Evolutionary conservation across 129 eudicot genomes (phyloP).

Genomic region (Flaveria brownii): DNA sequence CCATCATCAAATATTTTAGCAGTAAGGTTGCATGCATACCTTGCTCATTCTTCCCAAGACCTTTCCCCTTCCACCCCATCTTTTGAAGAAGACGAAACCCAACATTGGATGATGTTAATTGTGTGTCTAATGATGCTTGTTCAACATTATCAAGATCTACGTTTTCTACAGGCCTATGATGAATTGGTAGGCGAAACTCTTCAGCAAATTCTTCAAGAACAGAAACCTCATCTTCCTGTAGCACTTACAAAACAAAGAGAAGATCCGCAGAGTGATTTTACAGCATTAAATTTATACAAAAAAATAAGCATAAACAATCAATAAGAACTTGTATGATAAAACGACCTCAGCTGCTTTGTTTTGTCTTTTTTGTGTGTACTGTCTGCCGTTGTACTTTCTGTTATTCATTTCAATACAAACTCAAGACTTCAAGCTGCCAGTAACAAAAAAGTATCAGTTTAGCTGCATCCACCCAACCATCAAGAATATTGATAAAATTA

Average conservation of each 20-base stretch:
- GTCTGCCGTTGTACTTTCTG: slow-evolving; percentile 55
- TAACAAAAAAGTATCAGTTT: slow-evolving; percentile 3
- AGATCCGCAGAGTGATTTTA: slow-evolving; percentile 11
- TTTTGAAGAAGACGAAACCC: slow-evolving; percentile 94
- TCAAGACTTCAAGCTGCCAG: slow-evolving; percentile 28
- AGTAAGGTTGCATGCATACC: slow-evolving; percentile 44
- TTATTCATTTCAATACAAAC: slow-evolving; percentile 51
- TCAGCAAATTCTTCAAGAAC: slow-evolving; percentile 70
- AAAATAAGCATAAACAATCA: not conserved
- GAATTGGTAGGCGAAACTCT: slow-evolving; percentile 85
- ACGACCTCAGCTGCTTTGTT: slow-evolving; percentile 47
- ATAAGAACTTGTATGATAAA: slow-evolving; percentile 16
- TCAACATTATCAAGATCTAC: slow-evolving; percentile 87
- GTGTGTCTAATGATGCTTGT: slow-evolving; percentile 90
- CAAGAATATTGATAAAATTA: not conserved
- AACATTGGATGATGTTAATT: slow-evolving; percentile 75
- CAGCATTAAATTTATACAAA: not conserved
- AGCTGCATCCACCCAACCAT: not conserved
- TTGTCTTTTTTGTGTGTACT: slow-evolving; percentile 45
- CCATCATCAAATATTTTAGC: not conserved
- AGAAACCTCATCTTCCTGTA: slow-evolving; percentile 54
- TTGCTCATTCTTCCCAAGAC: slow-evolving; percentile 97
- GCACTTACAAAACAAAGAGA: not conserved
- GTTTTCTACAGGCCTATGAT: slow-evolving; percentile 86
- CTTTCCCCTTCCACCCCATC: slow-evolving; percentile 99